phyloP scores from a whole-genome alignment of 805 yeast species.

The Ogataea glucozyma region DNA sequence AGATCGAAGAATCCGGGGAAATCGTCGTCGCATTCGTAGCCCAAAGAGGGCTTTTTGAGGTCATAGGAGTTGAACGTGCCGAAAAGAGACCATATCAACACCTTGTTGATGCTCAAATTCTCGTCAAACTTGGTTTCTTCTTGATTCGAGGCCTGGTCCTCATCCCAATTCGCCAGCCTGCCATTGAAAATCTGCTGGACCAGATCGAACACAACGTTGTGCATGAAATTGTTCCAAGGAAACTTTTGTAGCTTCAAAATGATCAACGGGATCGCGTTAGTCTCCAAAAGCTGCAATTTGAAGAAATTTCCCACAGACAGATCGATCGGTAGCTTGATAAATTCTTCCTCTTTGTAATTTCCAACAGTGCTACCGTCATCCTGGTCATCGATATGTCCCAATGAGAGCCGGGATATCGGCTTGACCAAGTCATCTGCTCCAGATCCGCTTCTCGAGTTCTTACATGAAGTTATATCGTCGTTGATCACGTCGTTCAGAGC shows the following conservation, averaged over 20 bases:
- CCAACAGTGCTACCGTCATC: conserved; percentile 24
- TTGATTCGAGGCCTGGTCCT: conserved; percentile 36
- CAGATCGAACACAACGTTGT: conserved; percentile 93
- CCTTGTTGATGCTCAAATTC: conserved; percentile 34
- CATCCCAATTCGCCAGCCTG: conserved; percentile 38
- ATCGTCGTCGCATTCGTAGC: conserved; percentile 18
- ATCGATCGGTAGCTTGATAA: conserved; percentile 29
- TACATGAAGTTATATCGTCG: conserved; percentile 16
- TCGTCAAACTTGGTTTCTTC: conserved; percentile 37
- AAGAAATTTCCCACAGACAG: conserved; percentile 74
- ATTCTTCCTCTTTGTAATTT: conserved; percentile 17
- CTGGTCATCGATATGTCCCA: conserved; percentile 20
- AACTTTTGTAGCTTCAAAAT: conserved; percentile 69
- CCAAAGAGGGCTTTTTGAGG: conserved; percentile 8
- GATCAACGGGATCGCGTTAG: conserved; percentile 61
- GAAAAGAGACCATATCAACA: conserved; percentile 38
- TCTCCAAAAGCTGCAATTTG: conserved; percentile 76
- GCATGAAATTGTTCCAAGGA: conserved; percentile 98
- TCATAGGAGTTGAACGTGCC: conserved; percentile 32
- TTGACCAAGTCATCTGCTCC: conserved; percentile 22
- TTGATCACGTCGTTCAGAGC: conserved; percentile 37
- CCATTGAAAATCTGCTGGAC: conserved; percentile 94
- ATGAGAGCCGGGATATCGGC: conserved; percentile 31
- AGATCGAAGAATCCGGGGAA: conserved; percentile 36
- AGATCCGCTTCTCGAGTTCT: conserved; percentile 1